A percentile compares a stretch with the other conserved stretches of the same genome.
Evolutionary conservation across 306 rosid species (phyloP).

Genomic region (Acacia crassicarpa): DNA sequence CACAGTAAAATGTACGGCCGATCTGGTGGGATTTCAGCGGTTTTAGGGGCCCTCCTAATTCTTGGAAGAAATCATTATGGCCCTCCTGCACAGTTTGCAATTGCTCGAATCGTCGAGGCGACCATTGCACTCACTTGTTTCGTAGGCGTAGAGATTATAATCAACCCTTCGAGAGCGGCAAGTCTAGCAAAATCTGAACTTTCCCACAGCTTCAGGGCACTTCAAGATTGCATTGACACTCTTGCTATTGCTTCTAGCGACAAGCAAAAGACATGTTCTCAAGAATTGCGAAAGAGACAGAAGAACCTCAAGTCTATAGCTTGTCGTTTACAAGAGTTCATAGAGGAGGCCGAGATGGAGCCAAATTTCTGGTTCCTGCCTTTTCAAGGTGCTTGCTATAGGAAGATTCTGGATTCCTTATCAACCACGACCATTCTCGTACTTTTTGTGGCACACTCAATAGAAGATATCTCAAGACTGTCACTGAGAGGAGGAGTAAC

Average conservation of each 20-base stretch:
- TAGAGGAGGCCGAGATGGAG: slow-evolving; percentile 63
- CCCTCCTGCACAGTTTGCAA: slow-evolving; percentile 60
- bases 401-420: slow-evolving; percentile 51
- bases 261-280: slow-evolving; percentile 26
- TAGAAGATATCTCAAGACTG: slow-evolving; percentile 42
- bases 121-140: slow-evolving; percentile 70
- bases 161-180: slow-evolving; percentile 63
- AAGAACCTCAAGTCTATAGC: slow-evolving; percentile 47
- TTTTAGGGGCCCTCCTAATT: slow-evolving; percentile 69
- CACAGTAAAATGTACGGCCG: slow-evolving; percentile 81
- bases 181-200: slow-evolving; percentile 64
- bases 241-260: slow-evolving; percentile 29
- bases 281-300: slow-evolving; percentile 41
- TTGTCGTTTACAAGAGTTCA: slow-evolving; percentile 42
- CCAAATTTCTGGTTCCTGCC: slow-evolving; percentile 86
- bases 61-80: slow-evolving; percentile 70
- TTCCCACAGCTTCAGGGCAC: slow-evolving; percentile 45
- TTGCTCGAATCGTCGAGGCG: slow-evolving; percentile 67
- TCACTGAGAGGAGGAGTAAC: slow-evolving; percentile 20
- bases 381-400: slow-evolving; percentile 51
- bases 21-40: slow-evolving; percentile 77
- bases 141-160: slow-evolving; percentile 46
- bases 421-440: slow-evolving; percentile 51
- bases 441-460: slow-evolving; percentile 42
- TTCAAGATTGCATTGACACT: slow-evolving; percentile 49